Base-by-base conservation (phyloP, 805 yeast genomes). In the Hagleromyces aurorensis region DNA sequence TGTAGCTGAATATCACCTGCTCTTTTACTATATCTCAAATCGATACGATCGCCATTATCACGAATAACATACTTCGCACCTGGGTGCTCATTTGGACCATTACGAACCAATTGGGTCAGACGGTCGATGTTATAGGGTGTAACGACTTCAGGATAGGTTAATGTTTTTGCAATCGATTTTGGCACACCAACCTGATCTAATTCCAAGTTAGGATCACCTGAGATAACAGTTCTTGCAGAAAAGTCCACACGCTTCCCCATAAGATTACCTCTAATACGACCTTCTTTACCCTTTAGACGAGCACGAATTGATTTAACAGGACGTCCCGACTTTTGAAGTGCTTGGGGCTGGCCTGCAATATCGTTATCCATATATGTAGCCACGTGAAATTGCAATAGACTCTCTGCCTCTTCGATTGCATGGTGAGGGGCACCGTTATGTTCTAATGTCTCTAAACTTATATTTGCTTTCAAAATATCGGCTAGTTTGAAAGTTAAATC, bases 241-340 rank as follows among this genome's bases (percentile, higher is more conserved):
- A 86, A 91, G 60, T 91, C 96, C 36, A 91, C 99, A 72, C 98
- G 91, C 70, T 91, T 91, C 61, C 99, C 99, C 98, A 91, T 91
- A 51, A 91, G 67, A 54, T 91, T 91, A 55, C 97, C 97, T 72
- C 98, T 79, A 41, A 91, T 75, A 67, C 98, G 87, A 38, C 99
- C 98, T 66, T 91, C 99, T 51, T 91, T 91, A 67, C 99, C 98
- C 79, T 91, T 91, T 49, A 91, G 70, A 67, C 99, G 87, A n/a
- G 99, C 97, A 65, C 99, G 78, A 49, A 91, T 91, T 25, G 96
- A 85, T 59, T 91, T 91, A 44, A 91, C 93, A 2, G 99, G 98
- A 62, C 99, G 81, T 35, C 99, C 99, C 34, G 96, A 84, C 61
- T 91, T 91, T 56, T 91, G 99, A 40, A 91, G 70, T 19, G 99